Evolutionary conservation across 2,329 filamentous ascomycete species (phyloP).

Genomic region (Diplocarpon rosae): DNA sequence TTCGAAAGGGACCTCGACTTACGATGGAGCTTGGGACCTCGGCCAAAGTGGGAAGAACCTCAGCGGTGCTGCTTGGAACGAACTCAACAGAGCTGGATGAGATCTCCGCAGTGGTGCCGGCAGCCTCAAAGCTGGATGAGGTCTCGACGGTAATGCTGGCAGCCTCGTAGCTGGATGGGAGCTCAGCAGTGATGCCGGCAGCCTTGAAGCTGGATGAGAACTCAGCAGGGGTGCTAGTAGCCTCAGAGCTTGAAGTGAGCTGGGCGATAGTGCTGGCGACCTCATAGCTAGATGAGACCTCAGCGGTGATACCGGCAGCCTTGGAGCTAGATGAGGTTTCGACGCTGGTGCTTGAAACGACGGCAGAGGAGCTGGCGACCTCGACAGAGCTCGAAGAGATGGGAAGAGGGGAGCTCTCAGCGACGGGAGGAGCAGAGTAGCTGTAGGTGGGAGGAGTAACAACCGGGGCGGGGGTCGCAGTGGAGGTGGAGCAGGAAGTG

Average conservation of each 20-base stretch:
- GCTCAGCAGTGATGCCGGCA: not conserved
- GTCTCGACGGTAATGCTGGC: not conserved
- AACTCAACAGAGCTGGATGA: not conserved
- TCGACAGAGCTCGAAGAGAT: slow-evolving; percentile 2
- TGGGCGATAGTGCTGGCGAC: not conserved
- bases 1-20: not conserved
- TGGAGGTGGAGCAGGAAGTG: slow-evolving; percentile 5
- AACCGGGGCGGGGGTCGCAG: not conserved
- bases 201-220: not conserved
- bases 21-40: not conserved
- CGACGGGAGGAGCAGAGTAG: not conserved
- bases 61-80: not conserved
- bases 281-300: not conserved
- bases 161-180: not conserved
- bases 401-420: not conserved
- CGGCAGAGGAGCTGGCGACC: not conserved
- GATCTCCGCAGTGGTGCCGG: not conserved
- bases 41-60: not conserved
- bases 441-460: not conserved
- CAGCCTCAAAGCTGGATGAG: not conserved
- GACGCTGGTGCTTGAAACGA: not conserved
- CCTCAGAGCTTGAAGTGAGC: not conserved
- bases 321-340: not conserved
- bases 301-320: not conserved
- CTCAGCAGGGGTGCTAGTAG: not conserved